These are phyloP conservation scores for Trichoderma sp. DNA, from an alignment of 2,329 filamentous ascomycete genomes.

Conservation along the genomic window DNA sequence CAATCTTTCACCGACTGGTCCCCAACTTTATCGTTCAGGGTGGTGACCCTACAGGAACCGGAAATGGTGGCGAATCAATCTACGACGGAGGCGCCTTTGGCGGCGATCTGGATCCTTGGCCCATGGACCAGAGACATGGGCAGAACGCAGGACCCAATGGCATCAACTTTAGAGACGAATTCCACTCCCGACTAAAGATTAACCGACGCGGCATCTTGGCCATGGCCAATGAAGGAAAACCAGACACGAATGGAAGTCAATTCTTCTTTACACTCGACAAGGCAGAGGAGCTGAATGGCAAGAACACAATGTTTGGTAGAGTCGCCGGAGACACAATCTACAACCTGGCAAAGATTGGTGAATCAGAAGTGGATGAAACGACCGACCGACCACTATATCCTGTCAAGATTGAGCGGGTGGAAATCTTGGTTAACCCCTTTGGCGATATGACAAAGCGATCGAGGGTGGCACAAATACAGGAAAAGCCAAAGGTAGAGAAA, in stretches of 20 bases:
- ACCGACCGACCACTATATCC: conserved; percentile 86
- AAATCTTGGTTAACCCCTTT: conserved; percentile 82
- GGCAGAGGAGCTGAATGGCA: conserved; percentile 80
- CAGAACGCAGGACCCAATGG: conserved; percentile 63
- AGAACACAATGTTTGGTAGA: conserved; percentile 92
- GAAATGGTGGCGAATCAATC: conserved; percentile 88
- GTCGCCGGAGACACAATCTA: conserved; percentile 95
- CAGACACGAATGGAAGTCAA: conserved; percentile 87
- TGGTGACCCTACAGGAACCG: conserved; percentile 91
- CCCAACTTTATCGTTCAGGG: conserved; percentile 93
- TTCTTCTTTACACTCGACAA: conserved; percentile 95
- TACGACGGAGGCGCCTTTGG: conserved; percentile 81
- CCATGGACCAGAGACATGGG: conserved; percentile 67
- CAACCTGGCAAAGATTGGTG: conserved; percentile 91
- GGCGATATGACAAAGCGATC: conserved; percentile 76
- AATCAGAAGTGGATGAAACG: conserved; percentile 77
- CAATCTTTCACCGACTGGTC: conserved; percentile 90
- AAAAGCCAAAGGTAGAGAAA: conserved; percentile 48
- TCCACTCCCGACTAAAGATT: conserved; percentile 90
- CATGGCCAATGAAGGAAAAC: conserved; percentile 88
- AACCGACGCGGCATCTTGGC: conserved; percentile 86
- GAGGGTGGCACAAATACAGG: conserved; percentile 54
- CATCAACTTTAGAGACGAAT: conserved; percentile 76
- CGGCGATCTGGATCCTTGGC: conserved; percentile 73
- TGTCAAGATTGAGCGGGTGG: conserved; percentile 72